Base-by-base conservation (phyloP, 2,329 filamentous ascomycete genomes). In the Rutstroemia sp. region DNA sequence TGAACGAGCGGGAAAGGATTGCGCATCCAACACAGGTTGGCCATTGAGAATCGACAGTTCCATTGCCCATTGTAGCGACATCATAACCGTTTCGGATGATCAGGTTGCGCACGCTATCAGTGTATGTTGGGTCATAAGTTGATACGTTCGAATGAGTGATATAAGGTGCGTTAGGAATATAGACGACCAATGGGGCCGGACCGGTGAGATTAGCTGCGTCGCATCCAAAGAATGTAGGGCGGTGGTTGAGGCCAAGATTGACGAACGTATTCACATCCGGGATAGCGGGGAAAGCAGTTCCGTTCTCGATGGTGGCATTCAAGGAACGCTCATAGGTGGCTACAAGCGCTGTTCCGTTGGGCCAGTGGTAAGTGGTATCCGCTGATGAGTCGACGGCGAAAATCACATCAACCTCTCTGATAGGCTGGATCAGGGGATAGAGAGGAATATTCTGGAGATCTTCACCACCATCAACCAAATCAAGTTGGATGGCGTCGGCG, bases 11-110 rank as follows among this genome's bases (percentile, higher is more conserved):
- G 53, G 80, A 82, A 16, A 97, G 78, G 41, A 95, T 84, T 5
- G 92, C 94, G 72, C 94, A 99, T 21, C 86, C 90, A 4, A 96
- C 87, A 65, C 92, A 99, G 1, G 83, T 78, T 0, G 87, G 78
- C 92, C 94, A 99, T 60, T 86, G 72, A 3, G 72, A 64, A 69
- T 95, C 87, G 3, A 85, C 68, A 0, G 89, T 92, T 50, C 79
- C 82, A 73, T 97, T 96, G 51, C 82, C 89, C 76, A 87, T 86
- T 0, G 92, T 96, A 2, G 82, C 92, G 17, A 86, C 82, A 63
- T 94, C 82, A 74, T 88, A 94, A 19, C 90, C 92, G 73, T 99
- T 97, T 63, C 81, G 71, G 66, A 99, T 90, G 67, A 96, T 88
- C 60, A 79, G 79, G 69, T 96, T 82, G 60, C 92, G 88, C 73